These are phyloP conservation scores for Agrocybe chaxingu DNA, from an alignment of 768 basidiomycete genomes.

Conservation along the genomic window DNA sequence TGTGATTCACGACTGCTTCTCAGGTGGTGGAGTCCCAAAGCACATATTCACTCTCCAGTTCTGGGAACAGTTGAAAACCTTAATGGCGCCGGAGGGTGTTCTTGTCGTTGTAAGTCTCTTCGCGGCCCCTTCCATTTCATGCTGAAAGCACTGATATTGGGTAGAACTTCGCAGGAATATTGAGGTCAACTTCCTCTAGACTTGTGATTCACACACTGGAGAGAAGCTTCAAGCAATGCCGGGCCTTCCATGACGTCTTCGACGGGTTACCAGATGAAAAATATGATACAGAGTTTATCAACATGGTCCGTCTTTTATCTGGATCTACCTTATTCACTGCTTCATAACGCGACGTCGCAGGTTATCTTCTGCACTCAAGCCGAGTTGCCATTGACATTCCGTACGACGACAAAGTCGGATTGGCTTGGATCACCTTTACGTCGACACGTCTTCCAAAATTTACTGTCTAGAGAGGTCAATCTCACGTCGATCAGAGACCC, in stretches of 20 bases:
- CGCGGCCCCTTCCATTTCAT: background rate
- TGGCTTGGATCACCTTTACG: slow-evolving; percentile 70
- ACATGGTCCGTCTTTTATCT: slow-evolving; percentile 53
- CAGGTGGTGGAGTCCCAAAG: slow-evolving; percentile 86
- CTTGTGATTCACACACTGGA: slow-evolving; percentile 71
- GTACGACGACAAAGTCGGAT: slow-evolving; percentile 49
- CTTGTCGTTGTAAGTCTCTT: slow-evolving; percentile 62
- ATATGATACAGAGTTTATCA: slow-evolving; percentile 54
- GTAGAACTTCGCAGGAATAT: slow-evolving; percentile 83
- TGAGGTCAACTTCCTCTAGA: slow-evolving; percentile 57
- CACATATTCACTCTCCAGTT: slow-evolving; percentile 85
- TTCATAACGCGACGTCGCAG: slow-evolving; percentile 31
- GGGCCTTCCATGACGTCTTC: slow-evolving; percentile 76
- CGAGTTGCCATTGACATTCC: slow-evolving; percentile 52
- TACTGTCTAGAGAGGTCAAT: slow-evolving; percentile 54
- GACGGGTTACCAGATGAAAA: slow-evolving; percentile 42
- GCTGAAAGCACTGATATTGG: background rate
- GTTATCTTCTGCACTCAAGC: slow-evolving; percentile 80
- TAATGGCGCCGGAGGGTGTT: slow-evolving; percentile 69
- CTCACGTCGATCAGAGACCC: slow-evolving; percentile 35
- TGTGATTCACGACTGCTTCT: slow-evolving; percentile 90
- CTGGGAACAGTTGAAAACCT: slow-evolving; percentile 65
- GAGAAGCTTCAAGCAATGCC: slow-evolving; percentile 71
- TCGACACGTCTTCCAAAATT: slow-evolving; percentile 48
- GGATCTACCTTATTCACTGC: background rate